These are phyloP conservation scores for Ogataea siamensis DNA, from an alignment of 805 yeast genomes.

Conservation along the genomic window DNA sequence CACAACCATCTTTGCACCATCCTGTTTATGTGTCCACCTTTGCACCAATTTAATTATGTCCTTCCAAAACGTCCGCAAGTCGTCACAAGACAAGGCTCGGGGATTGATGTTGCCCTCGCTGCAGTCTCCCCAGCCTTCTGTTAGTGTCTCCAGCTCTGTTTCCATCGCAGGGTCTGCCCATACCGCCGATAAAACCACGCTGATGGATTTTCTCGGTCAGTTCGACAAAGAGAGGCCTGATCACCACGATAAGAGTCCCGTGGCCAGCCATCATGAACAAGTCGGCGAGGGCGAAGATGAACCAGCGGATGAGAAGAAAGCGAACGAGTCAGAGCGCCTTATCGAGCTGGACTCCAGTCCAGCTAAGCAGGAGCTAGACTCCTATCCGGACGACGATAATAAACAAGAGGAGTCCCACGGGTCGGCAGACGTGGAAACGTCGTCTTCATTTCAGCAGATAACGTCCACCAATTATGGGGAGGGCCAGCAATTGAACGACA, in stretches of 20 bases:
- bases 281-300: slow-evolving; percentile 1
- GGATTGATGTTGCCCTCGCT: slow-evolving; percentile 25
- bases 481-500: slow-evolving; percentile 21
- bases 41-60: slow-evolving; percentile 10
- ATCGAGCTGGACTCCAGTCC: no score
- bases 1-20: slow-evolving; percentile 4
- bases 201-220: slow-evolving; percentile 22
- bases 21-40: slow-evolving; percentile 7
- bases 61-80: slow-evolving; percentile 9
- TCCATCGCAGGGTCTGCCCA: slow-evolving; percentile 15
- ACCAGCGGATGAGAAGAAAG: no score
- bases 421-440: no score
- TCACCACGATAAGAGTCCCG: slow-evolving; percentile 7
- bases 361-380: no score
- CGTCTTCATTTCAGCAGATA: slow-evolving; percentile 11
- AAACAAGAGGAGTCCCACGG: no score
- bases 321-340: no score
- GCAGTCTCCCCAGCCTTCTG: slow-evolving; percentile 25
- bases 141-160: slow-evolving; percentile 20
- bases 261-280: slow-evolving; percentile 1
- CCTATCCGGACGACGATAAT: no score
- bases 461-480: slow-evolving; percentile 26
- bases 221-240: slow-evolving; percentile 15
- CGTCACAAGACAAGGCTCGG: slow-evolving; percentile 9
- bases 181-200: slow-evolving; percentile 10